Evolutionary conservation across 2,329 filamentous ascomycete species (phyloP), one percentile per base, ranked within the genome.

Genomic region (Talaromyces sp.): DNA sequence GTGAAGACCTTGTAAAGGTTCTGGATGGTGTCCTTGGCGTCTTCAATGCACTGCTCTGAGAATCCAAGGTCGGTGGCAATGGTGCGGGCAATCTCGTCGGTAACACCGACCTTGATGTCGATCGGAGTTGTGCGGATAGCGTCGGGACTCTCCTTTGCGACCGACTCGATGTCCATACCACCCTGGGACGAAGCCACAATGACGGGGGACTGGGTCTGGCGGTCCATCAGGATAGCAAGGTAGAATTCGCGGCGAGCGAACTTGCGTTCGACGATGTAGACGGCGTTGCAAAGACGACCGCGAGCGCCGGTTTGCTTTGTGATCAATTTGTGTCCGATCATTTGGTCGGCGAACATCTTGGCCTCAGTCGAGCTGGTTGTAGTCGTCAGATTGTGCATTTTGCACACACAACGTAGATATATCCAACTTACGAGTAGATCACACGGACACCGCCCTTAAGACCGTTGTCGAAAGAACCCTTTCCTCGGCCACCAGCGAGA

Each of bases 191-290:
- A 98, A 69, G 95, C 93, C 64, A 99, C 93, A 71, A 99, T 97
- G 75, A 98, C 92, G 70, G 95, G 95, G 67, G 86, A 84, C 82
- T 98, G 95, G 57, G 90, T 88, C 69, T 84, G 87, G 74, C 95
- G 92, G 84, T 99, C 95, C 95, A 99, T 98, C 72, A 99, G 88
- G 73, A 99, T 89, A 73, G 95, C 95, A 63, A 99, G 88, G 84
- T 99, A 99, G 84, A 99, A 99, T 81, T 99, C 95, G 75, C 95
- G 90, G 70, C 95, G 92, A 71, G 95, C 95, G 75, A 97, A 99
- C 85, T 99, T 99, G 85, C 95, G 93, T 86, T 99, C 95, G 82
- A 93, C 96, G 77, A 99, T 98, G 84, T 96, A 98, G 76, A 99
- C 95, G 66, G 93, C 86, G 80, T 91, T 98, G 86, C 95, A 99